Conservation (phyloP, 2,329 filamentous ascomycete species). For the Colletotrichum sidae region DNA sequence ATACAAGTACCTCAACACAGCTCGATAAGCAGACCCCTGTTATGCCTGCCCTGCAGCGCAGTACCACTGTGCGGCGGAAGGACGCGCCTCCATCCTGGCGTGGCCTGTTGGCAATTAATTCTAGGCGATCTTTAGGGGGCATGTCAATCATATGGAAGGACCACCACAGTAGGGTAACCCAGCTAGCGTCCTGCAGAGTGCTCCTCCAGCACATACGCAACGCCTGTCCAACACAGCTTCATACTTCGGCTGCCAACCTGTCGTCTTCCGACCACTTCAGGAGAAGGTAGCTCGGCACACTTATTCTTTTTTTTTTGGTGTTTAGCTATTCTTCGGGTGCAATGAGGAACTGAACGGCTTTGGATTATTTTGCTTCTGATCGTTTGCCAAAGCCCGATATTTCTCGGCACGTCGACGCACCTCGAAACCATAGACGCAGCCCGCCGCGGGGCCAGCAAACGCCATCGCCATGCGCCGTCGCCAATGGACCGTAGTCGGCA, state of each 20-base stretch:
- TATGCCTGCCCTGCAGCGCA: background rate
- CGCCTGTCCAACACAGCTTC: too few relatives aligned
- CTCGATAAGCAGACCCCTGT: constrained; percentile 13
- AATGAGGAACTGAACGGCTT: constrained; percentile 21
- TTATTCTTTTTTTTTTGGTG: background rate
- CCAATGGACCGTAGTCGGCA: constrained; percentile 49
- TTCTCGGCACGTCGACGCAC: background rate
- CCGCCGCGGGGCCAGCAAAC: constrained; percentile 16
- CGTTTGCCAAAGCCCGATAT: background rate
- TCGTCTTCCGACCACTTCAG: too few relatives aligned
- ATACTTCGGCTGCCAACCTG: too few relatives aligned
- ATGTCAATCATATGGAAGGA: constrained; percentile 1
- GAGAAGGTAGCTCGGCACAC: too few relatives aligned
- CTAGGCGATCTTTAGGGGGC: constrained; percentile 30
- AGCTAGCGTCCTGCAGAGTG: constrained; percentile 14
- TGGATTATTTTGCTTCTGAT: background rate
- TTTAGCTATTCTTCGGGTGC: constrained; percentile 6
- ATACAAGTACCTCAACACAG: too few relatives aligned
- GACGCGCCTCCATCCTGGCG: constrained; percentile 11
- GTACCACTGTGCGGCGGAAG: constrained; percentile 12
- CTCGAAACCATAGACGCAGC: constrained; percentile 14
- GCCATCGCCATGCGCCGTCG: constrained; percentile 49
- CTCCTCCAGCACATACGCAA: too few relatives aligned
- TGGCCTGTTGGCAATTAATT: background rate
- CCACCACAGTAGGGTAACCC: background rate